phyloP scores from a whole-genome alignment of 2,329 filamentous ascomycete genomes.

The Zymoseptoria passerinii region DNA sequence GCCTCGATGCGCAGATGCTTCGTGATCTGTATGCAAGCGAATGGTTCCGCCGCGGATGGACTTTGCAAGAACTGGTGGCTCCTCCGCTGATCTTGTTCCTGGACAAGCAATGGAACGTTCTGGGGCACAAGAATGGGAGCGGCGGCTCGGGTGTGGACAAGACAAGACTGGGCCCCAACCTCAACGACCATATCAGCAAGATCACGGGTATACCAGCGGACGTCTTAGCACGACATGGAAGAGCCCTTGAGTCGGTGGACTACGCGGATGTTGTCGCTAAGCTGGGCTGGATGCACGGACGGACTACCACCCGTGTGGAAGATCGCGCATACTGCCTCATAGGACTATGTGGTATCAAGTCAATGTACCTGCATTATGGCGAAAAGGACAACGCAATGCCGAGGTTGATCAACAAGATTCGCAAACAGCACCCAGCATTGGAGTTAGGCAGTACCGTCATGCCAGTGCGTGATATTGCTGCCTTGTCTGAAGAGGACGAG shows the following conservation, averaged over 20 bases:
- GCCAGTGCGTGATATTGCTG: neutral
- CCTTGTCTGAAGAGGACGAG: neutral
- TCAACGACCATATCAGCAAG: neutral
- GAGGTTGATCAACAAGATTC: neutral
- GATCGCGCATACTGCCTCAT: constrained; percentile 40
- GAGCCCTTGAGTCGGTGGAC: neutral
- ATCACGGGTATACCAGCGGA: neutral
- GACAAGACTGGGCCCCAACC: neutral
- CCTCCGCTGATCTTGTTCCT: constrained; percentile 14
- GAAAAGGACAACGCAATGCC: constrained; percentile 7
- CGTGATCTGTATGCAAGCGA: constrained; percentile 12
- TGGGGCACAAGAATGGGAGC: constrained; percentile 15
- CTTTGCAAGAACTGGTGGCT: constrained; percentile 20
- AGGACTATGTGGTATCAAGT: constrained; percentile 36
- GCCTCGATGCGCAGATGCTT: neutral
- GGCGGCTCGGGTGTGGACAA: neutral
- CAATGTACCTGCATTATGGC: constrained; percentile 40
- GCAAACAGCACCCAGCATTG: neutral
- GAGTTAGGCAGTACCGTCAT: neutral
- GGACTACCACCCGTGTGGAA: constrained; percentile 20
- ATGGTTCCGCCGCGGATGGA: constrained; percentile 21
- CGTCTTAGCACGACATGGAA: constrained; percentile 1
- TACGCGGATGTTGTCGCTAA: neutral
- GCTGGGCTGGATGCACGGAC: neutral
- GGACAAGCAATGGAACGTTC: constrained; percentile 15